Evolutionary conservation across 1,139 yeast genomes (phyloP).

Genomic region (Hyphopichia pseudoburtonii): DNA sequence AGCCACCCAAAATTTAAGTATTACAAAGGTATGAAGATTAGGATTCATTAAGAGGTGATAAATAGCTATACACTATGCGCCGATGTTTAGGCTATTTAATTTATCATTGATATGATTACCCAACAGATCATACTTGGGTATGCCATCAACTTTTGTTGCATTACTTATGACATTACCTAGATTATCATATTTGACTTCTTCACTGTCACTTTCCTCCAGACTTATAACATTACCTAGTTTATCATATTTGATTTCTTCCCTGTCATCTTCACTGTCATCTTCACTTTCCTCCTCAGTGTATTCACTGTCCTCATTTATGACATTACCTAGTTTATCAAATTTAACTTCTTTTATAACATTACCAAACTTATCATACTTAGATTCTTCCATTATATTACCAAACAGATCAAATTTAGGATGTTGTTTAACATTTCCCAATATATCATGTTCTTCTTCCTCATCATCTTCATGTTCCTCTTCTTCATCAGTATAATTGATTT

Average conservation of each 20-base stretch:
- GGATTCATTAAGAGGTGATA: too few relatives aligned
- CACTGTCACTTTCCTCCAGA: conserved; percentile 4
- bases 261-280: too few relatives aligned
- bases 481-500: conserved; percentile 12
- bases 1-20: too few relatives aligned
- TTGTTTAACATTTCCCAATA: conserved; percentile 12
- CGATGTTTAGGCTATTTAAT: not conserved
- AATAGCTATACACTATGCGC: not conserved
- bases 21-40: too few relatives aligned
- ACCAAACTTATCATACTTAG: conserved; percentile 6
- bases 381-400: conserved; percentile 8
- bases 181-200: conserved; percentile 12
- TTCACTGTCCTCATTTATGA: too few relatives aligned
- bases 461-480: conserved; percentile 11
- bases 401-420: conserved; percentile 1
- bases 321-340: conserved; percentile 6
- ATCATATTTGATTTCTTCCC: conserved; percentile 10
- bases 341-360: conserved; percentile 10
- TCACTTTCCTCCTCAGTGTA: too few relatives aligned
- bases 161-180: conserved; percentile 13
- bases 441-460: conserved; percentile 12
- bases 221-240: conserved; percentile 12
- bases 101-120: conserved; percentile 7
- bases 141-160: too few relatives aligned
- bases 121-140: conserved; percentile 11